Base-by-base conservation (phyloP, 768 basidiomycete genomes). In the Ramaria sp. region DNA sequence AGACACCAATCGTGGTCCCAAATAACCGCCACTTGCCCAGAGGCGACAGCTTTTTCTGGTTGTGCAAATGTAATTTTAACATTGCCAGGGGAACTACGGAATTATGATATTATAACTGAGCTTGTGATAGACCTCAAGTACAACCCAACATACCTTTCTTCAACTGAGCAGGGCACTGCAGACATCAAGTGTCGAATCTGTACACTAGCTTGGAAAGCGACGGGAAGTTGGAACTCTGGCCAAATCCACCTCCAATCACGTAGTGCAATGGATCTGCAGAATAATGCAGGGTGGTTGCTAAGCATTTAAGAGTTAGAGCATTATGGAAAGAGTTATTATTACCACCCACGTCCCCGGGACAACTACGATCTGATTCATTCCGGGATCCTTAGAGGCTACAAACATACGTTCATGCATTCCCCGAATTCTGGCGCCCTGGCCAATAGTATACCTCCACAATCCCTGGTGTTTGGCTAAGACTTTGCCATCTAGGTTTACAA, bases 401-500 rank as follows among this genome's bases (percentile, higher is more conserved):
- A 82, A 94, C 71, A 84, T 75, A 62, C 74, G 78, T 48, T 75
- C 63, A 1, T 69, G 65, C 70, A 81, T 70, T 1, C 91, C 88
- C 1, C 68, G 63, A 20, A 95, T 64, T 43, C 78, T 77, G 0
- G 85, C 82, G 28, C 81, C 77, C 65, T 98, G 85, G 1, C 94
- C 94, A 43, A 96, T 75, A 0, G 93, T 95, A 62, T 80, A 92
- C 20, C 74, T 76, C 88, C 89, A 94, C 0, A 93, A 67, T 0
- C 94, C 94, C 1, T 71, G 56, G 62, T 97, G 94, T 39, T 66
- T 50, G 1, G 78, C 85, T 1, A 88, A 47, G 3, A 68, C 64
- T 36, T 74, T 69, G 5, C 83, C 84, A 1, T 76, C 76, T 28
- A 78, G 63, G 52, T 83, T 73, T 42, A 88, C 65, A 10, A 96